Evolutionary conservation across 2,329 filamentous ascomycete species (phyloP).

Genomic region (Cadophora sp.): DNA sequence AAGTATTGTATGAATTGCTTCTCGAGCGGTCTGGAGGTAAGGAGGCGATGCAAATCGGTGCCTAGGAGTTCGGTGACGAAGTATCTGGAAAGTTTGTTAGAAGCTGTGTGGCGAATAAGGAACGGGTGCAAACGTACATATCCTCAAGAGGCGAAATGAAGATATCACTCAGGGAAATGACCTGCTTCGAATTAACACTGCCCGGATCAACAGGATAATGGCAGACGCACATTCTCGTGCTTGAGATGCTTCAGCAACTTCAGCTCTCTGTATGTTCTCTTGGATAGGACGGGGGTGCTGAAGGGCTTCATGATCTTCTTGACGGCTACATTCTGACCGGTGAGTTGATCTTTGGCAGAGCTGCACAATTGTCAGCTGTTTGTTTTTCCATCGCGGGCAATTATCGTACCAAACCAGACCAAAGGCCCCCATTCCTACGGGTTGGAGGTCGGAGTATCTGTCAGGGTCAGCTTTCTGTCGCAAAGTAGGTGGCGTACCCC

Average conservation of each 20-base stretch:
- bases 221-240: conserved; percentile 82
- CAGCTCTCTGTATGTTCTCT: conserved; percentile 95
- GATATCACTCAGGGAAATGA: conserved; percentile 98
- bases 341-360: conserved; percentile 97
- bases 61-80: conserved; percentile 98
- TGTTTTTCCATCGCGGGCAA: conserved; percentile 1
- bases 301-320: conserved; percentile 99
- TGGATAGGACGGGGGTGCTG: conserved; percentile 97
- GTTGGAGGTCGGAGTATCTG: conserved; percentile 97
- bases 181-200: conserved; percentile 56
- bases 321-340: conserved; percentile 93
- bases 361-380: conserved; percentile 55
- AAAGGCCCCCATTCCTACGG: conserved; percentile 98
- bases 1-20: conserved; percentile 99
- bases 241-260: conserved; percentile 96
- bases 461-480: conserved; percentile 33
- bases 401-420: conserved; percentile 88
- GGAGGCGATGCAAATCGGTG: conserved; percentile 92
- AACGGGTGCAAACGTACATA: conserved; percentile 67
- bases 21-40: conserved; percentile 94
- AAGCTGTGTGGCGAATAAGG: conserved; percentile 33
- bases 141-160: conserved; percentile 99
- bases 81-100: conserved; percentile 66
- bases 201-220: conserved; percentile 14
- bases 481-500: conserved; percentile 28